Conservation (phyloP, 2,329 filamentous ascomycete genomes). For the Aspergillus sclerotialis region DNA sequence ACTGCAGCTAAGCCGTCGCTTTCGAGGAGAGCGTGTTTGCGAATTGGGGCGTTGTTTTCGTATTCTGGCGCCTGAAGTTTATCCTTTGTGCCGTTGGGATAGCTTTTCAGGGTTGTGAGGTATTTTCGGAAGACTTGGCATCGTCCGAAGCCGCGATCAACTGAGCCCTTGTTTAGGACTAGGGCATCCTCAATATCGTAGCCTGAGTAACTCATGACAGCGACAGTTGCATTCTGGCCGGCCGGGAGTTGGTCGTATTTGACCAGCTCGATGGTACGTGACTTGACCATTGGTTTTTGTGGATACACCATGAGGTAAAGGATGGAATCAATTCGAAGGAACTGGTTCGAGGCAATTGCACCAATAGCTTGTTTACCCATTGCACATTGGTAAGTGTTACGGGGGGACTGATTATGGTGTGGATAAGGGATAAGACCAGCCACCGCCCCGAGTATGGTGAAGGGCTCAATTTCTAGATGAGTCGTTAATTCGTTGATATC, state of each 20-base stretch:
- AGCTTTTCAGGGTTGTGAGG: slow-evolving; percentile 76
- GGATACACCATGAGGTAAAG: slow-evolving; percentile 97
- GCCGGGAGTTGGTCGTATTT: slow-evolving; percentile 97
- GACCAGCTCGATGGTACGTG: slow-evolving; percentile 90
- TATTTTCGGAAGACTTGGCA: slow-evolving; percentile 99
- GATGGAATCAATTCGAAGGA: slow-evolving; percentile 91
- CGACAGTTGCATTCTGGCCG: slow-evolving; percentile 93
- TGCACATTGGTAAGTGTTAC: slow-evolving; percentile 98
- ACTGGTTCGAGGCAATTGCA: slow-evolving; percentile 96
- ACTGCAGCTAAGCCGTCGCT: slow-evolving; percentile 84
- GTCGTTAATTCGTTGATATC: slow-evolving; percentile 79
- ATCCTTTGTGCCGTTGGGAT: slow-evolving; percentile 69
- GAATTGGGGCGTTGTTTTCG: slow-evolving; percentile 54
- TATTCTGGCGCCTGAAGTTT: slow-evolving; percentile 56
- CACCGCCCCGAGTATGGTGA: slow-evolving; percentile 91
- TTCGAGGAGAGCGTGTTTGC: slow-evolving; percentile 68
- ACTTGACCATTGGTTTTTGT: slow-evolving; percentile 95
- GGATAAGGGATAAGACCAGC: slow-evolving; percentile 96
- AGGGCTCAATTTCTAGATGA: slow-evolving; percentile 95
- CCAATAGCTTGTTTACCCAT: slow-evolving; percentile 99
- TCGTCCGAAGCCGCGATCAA: slow-evolving; percentile 89
- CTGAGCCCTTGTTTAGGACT: slow-evolving; percentile 91
- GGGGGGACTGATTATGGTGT: slow-evolving; percentile 96
- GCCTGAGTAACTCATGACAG: slow-evolving; percentile 98
- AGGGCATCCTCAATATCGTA: slow-evolving; percentile 99